phyloP scores from a whole-genome alignment of 257 asterid genomes.

The Nyctanthes arbortristis region DNA sequence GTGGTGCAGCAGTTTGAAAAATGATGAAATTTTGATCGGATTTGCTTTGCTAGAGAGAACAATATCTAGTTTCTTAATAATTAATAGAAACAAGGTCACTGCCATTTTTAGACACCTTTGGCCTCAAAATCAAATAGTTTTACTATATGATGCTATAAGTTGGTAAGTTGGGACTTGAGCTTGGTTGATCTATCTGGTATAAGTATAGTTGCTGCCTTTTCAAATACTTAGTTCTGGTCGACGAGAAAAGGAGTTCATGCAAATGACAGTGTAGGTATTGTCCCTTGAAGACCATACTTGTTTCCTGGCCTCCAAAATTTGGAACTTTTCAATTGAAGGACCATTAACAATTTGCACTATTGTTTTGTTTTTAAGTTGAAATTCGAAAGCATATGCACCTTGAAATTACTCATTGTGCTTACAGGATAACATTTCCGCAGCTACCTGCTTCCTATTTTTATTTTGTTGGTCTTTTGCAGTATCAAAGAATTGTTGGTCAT shows the following conservation, averaged over 20 bases:
- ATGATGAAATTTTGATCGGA: background rate
- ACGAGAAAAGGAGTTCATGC: background rate
- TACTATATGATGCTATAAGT: background rate
- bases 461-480: background rate
- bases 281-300: background rate
- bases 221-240: background rate
- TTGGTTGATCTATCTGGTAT: background rate
- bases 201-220: background rate
- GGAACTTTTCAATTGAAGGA: too few species aligned
- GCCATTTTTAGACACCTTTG: background rate
- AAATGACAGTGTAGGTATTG: background rate
- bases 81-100: background rate
- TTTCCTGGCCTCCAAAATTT: background rate
- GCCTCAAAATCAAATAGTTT: background rate
- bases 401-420: background rate
- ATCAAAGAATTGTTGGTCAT: background rate
- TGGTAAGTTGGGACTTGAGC: background rate
- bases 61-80: background rate
- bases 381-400: background rate
- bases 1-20: background rate
- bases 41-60: background rate
- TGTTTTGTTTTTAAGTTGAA: background rate
- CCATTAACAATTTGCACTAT: background rate
- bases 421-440: background rate
- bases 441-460: background rate